phyloP scores from a whole-genome alignment of 805 yeast genomes.

The Hermanozyma aechmeae region DNA sequence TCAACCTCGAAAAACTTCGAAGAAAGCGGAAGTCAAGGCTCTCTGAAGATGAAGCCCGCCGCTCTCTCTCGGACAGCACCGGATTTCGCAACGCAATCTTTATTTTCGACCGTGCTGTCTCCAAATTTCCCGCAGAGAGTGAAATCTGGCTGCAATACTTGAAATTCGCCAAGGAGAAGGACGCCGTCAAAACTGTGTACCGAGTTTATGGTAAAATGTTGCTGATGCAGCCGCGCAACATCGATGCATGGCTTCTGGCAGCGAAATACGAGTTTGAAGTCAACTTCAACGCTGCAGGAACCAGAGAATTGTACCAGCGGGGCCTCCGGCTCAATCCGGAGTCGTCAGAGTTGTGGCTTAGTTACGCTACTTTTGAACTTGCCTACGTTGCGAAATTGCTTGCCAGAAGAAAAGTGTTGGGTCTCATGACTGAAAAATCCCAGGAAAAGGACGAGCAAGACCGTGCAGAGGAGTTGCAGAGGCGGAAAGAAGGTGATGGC shows the following conservation, averaged over 20 bases:
- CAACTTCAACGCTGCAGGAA: slow-evolving; percentile 81
- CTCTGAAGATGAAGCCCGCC: slow-evolving; percentile 41
- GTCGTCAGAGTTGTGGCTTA: slow-evolving; percentile 64
- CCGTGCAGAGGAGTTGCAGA: slow-evolving; percentile 21
- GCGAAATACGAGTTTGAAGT: slow-evolving; percentile 89
- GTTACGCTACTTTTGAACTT: slow-evolving; percentile 82
- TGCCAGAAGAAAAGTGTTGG: slow-evolving; percentile 75
- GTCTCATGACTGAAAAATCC: slow-evolving; percentile 65
- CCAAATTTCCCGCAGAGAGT: slow-evolving; percentile 69
- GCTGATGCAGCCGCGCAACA: slow-evolving; percentile 83
- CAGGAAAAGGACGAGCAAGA: slow-evolving; percentile 40
- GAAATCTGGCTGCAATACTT: slow-evolving; percentile 74
- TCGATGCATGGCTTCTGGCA: slow-evolving; percentile 88
- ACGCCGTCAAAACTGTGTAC: slow-evolving; percentile 64
- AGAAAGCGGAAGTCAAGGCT: slow-evolving; percentile 60
- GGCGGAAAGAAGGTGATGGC: slow-evolving; percentile 33
- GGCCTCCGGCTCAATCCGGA: slow-evolving; percentile 80
- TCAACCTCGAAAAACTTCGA: slow-evolving; percentile 68
- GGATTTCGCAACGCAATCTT: slow-evolving; percentile 73
- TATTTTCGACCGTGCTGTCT: slow-evolving; percentile 75
- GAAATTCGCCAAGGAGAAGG: slow-evolving; percentile 54
- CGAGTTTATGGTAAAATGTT: slow-evolving; percentile 69
- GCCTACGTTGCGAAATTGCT: slow-evolving; percentile 76
- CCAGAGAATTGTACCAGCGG: slow-evolving; percentile 77
- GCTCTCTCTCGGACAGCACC: slow-evolving; percentile 79